Evolutionary conservation across 805 yeast genomes (phyloP).

Genomic region (Pichia thaimueangensis): DNA sequence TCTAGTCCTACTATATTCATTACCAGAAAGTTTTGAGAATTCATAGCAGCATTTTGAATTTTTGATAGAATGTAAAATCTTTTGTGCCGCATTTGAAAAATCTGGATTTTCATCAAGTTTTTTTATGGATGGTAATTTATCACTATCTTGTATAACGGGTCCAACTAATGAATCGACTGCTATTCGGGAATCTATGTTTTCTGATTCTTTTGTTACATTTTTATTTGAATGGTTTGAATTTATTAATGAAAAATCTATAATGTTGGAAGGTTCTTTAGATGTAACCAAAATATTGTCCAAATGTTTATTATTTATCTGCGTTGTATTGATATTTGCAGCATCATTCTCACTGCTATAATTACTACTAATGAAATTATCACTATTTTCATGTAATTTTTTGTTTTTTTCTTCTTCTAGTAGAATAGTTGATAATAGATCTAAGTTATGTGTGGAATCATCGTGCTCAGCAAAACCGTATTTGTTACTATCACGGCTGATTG

Average conservation of each 20-base stretch:
- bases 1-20: constrained; percentile 5
- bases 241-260: not conserved
- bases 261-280: not conserved
- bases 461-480: not conserved
- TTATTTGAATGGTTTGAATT: constrained; percentile 15
- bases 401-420: constrained; percentile 16
- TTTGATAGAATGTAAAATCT: constrained; percentile 43
- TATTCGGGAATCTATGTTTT: constrained; percentile 32
- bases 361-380: constrained; percentile 6
- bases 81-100: constrained; percentile 22
- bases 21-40: constrained; percentile 22
- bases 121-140: constrained; percentile 22
- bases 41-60: constrained; percentile 58
- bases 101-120: constrained; percentile 23
- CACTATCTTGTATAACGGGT: constrained; percentile 28
- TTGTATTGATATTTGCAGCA: constrained; percentile 8
- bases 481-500: constrained; percentile 1
- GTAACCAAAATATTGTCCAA: not conserved
- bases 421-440: constrained; percentile 23
- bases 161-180: constrained; percentile 43
- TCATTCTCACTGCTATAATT: constrained; percentile 14
- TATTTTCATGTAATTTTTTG: not conserved
- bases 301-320: not conserved
- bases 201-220: constrained; percentile 13
- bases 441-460: constrained; percentile 12